A percentile compares a stretch with the other conserved stretches of the same genome.
Evolutionary conservation across 208 protist genomes (phyloP).

Genomic region (Wallacemonas collosoma): DNA sequence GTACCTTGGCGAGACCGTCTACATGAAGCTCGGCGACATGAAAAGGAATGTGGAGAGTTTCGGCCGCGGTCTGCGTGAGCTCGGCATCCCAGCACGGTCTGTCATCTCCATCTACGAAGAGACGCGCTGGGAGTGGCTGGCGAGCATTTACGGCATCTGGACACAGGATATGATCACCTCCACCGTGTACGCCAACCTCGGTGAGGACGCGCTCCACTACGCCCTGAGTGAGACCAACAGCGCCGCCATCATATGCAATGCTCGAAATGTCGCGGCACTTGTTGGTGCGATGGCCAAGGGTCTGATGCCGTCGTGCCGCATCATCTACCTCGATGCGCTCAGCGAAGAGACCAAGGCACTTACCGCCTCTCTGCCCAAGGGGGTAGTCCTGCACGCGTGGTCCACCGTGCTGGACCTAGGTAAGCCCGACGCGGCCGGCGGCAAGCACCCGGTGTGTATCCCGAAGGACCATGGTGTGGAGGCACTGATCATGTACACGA

Average conservation of each 20-base stretch:
- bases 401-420: constrained; percentile 51
- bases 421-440: constrained; percentile 1
- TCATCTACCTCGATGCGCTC: constrained; percentile 68
- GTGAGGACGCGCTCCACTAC: constrained; percentile 65
- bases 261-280: constrained; percentile 50
- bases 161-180: constrained; percentile 51
- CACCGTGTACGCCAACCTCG: constrained; percentile 91
- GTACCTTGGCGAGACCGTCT: constrained; percentile 37
- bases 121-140: constrained; percentile 84
- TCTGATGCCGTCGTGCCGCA: constrained; percentile 36
- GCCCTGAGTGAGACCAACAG: constrained; percentile 69
- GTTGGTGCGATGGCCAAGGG: constrained; percentile 45
- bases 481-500: constrained; percentile 85
- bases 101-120: constrained; percentile 82
- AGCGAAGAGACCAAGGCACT: constrained; percentile 15
- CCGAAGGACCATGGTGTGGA: constrained; percentile 35
- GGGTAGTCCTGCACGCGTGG: constrained; percentile 46
- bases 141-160: constrained; percentile 77
- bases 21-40: constrained; percentile 44
- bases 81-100: constrained; percentile 37
- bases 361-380: constrained; percentile 12
- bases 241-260: constrained; percentile 71
- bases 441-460: constrained; percentile 14
- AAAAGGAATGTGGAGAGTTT: constrained; percentile 44
- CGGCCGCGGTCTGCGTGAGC: constrained; percentile 48